These are phyloP conservation scores for Psilocybe tampanensis DNA, from an alignment of 768 basidiomycete genomes.

Conservation along the genomic window DNA sequence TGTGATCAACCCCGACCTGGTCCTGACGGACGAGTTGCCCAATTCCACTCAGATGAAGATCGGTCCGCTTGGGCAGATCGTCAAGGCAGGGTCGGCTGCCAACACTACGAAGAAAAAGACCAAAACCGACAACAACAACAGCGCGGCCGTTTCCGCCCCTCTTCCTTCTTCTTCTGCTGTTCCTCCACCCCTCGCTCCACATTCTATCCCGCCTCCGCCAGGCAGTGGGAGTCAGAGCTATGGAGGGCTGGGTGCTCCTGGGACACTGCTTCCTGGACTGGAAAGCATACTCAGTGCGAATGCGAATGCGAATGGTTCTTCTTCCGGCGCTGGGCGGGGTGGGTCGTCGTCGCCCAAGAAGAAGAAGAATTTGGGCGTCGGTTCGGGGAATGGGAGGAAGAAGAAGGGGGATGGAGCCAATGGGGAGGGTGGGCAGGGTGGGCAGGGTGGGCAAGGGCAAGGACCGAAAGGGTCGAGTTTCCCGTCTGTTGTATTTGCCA, in stretches of 20 bases:
- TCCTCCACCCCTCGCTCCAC: slow-evolving; percentile 2
- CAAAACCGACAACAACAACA: too few species aligned
- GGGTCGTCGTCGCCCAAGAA: slow-evolving; percentile 38
- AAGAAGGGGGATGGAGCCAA: slow-evolving; percentile 35
- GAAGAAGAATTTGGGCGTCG: slow-evolving; percentile 41
- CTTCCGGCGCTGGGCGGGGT: too few species aligned
- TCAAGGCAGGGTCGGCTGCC: slow-evolving; percentile 48
- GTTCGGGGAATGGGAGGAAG: slow-evolving; percentile 49
- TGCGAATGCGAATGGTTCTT: slow-evolving; percentile 6
- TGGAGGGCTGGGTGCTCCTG: neutral
- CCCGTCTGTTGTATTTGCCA: slow-evolving; percentile 32
- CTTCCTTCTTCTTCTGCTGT: too few species aligned
- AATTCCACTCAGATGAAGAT: slow-evolving; percentile 64
- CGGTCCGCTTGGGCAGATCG: slow-evolving; percentile 78
- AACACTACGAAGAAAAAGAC: slow-evolving; percentile 66
- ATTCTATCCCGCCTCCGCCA: slow-evolving; percentile 6
- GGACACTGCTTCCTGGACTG: neutral
- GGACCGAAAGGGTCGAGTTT: slow-evolving; percentile 18
- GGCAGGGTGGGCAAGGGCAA: slow-evolving; percentile 13
- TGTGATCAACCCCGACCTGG: slow-evolving; percentile 26
- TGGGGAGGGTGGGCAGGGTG: neutral
- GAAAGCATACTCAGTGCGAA: too few species aligned
- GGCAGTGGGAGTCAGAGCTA: too few species aligned
- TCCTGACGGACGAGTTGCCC: slow-evolving; percentile 69
- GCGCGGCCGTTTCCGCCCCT: too few species aligned